Percentiles rank a stretch among this genome's conserved stretches.
Evolutionary conservation across 2,329 filamentous ascomycete genomes (phyloP).

Genomic region (Colletotrichum sp.): DNA sequence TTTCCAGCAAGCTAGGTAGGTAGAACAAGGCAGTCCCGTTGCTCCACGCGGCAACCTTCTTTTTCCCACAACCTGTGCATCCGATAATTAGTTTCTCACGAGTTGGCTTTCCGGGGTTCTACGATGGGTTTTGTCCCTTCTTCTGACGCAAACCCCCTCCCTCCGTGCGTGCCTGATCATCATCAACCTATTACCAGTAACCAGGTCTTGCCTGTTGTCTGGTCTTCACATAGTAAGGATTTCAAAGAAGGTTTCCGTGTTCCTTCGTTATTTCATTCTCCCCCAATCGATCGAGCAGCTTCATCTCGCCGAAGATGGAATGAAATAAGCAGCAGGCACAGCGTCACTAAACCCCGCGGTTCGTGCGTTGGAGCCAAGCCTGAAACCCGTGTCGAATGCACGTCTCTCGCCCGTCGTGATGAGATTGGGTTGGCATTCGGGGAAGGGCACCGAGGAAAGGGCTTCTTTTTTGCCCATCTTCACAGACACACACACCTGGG

Average conservation of each 20-base stretch:
- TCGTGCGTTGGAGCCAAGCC: not conserved
- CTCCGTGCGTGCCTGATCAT: conserved; percentile 18
- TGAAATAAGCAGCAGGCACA: not conserved
- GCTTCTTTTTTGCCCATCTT: not conserved
- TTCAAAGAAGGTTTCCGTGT: not conserved
- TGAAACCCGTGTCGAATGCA: conserved; percentile 1
- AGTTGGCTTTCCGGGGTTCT: not conserved
- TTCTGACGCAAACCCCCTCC: conserved; percentile 1
- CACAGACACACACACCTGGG: not conserved
- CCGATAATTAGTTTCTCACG: not conserved
- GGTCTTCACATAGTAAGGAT: not conserved
- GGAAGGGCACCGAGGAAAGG: not conserved
- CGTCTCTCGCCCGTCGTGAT: not conserved
- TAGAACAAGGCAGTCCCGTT: not conserved
- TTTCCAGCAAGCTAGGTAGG: not conserved
- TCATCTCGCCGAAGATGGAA: not conserved
- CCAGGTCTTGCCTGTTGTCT: not conserved
- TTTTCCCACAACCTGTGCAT: not conserved
- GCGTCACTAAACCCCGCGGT: not conserved
- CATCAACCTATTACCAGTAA: not conserved
- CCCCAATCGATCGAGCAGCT: not conserved
- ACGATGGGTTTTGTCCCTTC: not conserved
- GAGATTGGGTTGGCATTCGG: not conserved
- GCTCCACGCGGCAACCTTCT: not conserved
- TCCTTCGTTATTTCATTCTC: not conserved